phyloP scores from a whole-genome alignment of 768 basidiomycete species.

The Agrocybe praecox region DNA sequence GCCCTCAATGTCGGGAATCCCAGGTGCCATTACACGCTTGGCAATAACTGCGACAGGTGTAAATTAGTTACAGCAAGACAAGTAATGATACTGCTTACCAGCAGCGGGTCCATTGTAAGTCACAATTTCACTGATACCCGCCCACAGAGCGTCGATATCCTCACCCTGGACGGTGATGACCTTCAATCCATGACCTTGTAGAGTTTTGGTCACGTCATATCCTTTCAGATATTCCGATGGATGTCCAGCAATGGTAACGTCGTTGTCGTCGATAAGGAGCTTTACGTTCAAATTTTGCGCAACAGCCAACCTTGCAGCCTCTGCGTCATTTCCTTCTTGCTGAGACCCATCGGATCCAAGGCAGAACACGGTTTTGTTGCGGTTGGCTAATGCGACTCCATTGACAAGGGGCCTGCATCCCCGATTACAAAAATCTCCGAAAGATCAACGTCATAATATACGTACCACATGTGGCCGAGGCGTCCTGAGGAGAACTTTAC shows the following conservation, averaged over 20 bases:
- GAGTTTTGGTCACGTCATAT: constrained; percentile 69
- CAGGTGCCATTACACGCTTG: constrained; percentile 71
- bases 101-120: constrained; percentile 77
- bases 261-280: constrained; percentile 86
- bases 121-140: constrained; percentile 56
- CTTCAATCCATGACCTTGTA: constrained; percentile 82
- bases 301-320: constrained; percentile 86
- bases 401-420: constrained; percentile 69
- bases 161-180: constrained; percentile 77
- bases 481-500: constrained; percentile 94
- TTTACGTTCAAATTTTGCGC: constrained; percentile 85
- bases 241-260: constrained; percentile 92
- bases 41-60: constrained; percentile 51
- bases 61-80: neutral
- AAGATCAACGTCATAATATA: neutral
- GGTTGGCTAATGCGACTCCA: constrained; percentile 80
- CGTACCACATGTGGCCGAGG: constrained; percentile 85
- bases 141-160: constrained; percentile 79
- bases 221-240: constrained; percentile 86
- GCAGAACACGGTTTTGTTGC: constrained; percentile 76
- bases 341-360: constrained; percentile 91
- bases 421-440: neutral
- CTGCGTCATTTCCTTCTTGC: constrained; percentile 91
- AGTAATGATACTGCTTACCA: constrained; percentile 36
- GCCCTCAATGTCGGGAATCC: constrained; percentile 78